Percentiles rank a stretch among this genome's conserved stretches.
Evolutionary conservation across 2,329 filamentous ascomycete genomes (phyloP).

Genomic region (Alternaria postmessia): DNA sequence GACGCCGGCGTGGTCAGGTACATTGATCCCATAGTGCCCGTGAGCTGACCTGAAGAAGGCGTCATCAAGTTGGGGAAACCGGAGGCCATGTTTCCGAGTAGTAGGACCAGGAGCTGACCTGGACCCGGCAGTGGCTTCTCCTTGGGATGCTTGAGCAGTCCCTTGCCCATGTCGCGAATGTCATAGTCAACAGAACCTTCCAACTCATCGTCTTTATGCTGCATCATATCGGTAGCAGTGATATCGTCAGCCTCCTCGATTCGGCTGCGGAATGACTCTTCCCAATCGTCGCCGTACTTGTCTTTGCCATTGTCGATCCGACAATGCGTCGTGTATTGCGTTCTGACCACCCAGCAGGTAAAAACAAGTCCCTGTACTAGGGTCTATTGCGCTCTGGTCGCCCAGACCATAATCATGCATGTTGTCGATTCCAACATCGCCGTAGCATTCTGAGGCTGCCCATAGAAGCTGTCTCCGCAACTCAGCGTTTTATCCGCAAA

Average conservation of each 20-base stretch:
- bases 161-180: slow-evolving; percentile 20
- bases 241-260: slow-evolving; percentile 23
- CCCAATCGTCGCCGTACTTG: slow-evolving; percentile 28
- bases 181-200: slow-evolving; percentile 20
- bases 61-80: background rate
- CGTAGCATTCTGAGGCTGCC: slow-evolving; percentile 22
- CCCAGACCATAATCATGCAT: no score
- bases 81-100: background rate
- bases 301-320: slow-evolving; percentile 9
- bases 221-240: slow-evolving; percentile 35
- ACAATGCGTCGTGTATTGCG: background rate
- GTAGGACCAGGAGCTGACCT: background rate
- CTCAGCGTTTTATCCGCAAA: slow-evolving; percentile 22
- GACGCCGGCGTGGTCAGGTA: background rate
- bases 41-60: background rate
- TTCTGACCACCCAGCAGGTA: background rate
- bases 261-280: background rate
- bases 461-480: slow-evolving; percentile 17
- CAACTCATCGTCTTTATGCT: slow-evolving; percentile 6
- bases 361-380: background rate
- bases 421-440: background rate
- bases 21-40: background rate
- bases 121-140: background rate
- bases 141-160: slow-evolving; percentile 29
- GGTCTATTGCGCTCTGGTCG: no score